These are phyloP conservation scores for Hibiscus trionum DNA, from an alignment of 345 rosid genomes.

Conservation along the genomic window DNA sequence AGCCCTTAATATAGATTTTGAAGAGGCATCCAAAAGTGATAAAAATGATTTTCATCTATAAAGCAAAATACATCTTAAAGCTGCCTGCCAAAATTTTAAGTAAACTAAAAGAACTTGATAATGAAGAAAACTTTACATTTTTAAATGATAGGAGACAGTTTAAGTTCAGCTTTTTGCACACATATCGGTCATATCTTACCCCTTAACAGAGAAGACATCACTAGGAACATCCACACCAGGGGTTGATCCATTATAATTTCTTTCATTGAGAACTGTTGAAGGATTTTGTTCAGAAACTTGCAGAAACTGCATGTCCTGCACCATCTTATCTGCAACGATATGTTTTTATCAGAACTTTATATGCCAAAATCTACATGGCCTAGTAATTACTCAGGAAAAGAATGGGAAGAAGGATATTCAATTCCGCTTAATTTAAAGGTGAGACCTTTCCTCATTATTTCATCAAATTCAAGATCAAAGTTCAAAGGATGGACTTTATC, in stretches of 20 bases:
- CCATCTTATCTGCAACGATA: conserved; percentile 45
- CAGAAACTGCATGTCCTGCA: conserved; percentile 29
- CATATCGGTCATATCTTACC: conserved; percentile 36
- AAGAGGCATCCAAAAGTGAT: not conserved
- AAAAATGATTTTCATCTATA: not conserved
- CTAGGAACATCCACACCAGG: conserved; percentile 15
- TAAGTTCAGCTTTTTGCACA: not conserved
- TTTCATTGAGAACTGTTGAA: conserved; percentile 27
- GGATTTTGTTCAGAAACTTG: conserved; percentile 30
- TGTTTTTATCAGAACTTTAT: conserved; percentile 23
- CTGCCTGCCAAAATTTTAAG: not conserved
- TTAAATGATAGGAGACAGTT: not conserved
- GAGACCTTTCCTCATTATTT: conserved; percentile 3
- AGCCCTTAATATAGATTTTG: conserved; percentile 3
- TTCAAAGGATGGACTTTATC: not conserved
- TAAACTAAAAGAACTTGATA: not conserved
- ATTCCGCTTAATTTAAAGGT: conserved; percentile 3
- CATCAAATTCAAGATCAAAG: conserved; percentile 10
- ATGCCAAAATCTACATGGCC: conserved; percentile 7
- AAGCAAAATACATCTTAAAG: not conserved
- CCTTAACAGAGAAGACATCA: conserved; percentile 24
- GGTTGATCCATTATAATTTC: conserved; percentile 27
- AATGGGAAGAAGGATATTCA: conserved; percentile 8
- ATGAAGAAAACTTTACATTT: not conserved
- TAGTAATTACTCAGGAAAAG: conserved; percentile 10